phyloP scores from a whole-genome alignment of 768 basidiomycete species.

The Xanthoconium purpureum region DNA sequence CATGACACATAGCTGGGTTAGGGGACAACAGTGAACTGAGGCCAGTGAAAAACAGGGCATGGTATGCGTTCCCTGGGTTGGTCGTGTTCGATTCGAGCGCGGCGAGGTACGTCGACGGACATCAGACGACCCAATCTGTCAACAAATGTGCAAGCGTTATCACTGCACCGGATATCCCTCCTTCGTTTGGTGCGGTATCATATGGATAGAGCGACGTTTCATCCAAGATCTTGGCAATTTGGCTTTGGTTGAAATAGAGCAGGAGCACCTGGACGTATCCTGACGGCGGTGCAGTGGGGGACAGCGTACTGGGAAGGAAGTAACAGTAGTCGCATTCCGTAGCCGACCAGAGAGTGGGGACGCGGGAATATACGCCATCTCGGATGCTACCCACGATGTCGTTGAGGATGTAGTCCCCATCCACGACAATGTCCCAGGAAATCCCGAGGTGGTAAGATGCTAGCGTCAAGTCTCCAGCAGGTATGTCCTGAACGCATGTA shows the following conservation, averaged over 20 bases:
- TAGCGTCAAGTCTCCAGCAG: slow-evolving; percentile 5
- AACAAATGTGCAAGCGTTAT: slow-evolving; percentile 9
- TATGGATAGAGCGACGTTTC: slow-evolving; percentile 17
- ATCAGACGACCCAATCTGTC: slow-evolving; percentile 12
- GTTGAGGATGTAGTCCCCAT: slow-evolving; percentile 17
- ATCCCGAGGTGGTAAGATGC: slow-evolving; percentile 8
- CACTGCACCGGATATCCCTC: slow-evolving; percentile 14
- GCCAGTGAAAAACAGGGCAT: slow-evolving; percentile 8
- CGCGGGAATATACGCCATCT: slow-evolving; percentile 11
- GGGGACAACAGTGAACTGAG: slow-evolving; percentile 13
- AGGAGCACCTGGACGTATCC: slow-evolving; percentile 3
- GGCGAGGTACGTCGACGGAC: slow-evolving; percentile 14
- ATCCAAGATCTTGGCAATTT: slow-evolving; percentile 8
- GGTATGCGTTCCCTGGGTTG: slow-evolving; percentile 13
- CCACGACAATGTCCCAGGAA: slow-evolving; percentile 11
- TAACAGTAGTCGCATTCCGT: slow-evolving; percentile 18
- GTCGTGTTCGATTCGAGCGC: slow-evolving; percentile 17
- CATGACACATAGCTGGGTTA: slow-evolving; percentile 9
- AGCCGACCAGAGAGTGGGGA: slow-evolving; percentile 18
- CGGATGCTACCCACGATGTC: slow-evolving; percentile 14
- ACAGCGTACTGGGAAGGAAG: slow-evolving; percentile 17
- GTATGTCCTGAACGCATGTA: slow-evolving; percentile 4
- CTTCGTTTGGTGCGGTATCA: slow-evolving; percentile 1
- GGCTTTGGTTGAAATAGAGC: slow-evolving; percentile 4
- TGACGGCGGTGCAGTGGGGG: slow-evolving; percentile 11